These are phyloP conservation scores for Arthroderma uncinatum DNA, from an alignment of 2,329 filamentous ascomycete species.

Conservation along the genomic window DNA sequence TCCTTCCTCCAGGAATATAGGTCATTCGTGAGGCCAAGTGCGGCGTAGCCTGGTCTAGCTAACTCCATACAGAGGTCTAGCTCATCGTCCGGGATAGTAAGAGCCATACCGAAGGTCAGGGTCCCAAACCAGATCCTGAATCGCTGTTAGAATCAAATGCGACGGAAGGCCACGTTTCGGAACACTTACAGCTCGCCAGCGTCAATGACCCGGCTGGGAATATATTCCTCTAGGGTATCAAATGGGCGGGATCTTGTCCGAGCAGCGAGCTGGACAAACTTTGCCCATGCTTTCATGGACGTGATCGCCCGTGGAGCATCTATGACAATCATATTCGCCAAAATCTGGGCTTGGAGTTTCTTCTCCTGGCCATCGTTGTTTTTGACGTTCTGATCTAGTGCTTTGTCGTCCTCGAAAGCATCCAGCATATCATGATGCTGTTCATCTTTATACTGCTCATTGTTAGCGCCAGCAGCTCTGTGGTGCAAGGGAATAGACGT, in stretches of 20 bases:
- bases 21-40: constrained; percentile 30
- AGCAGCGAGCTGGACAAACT: constrained; percentile 16
- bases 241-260: constrained; percentile 14
- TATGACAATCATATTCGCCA: constrained; percentile 22
- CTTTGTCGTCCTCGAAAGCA: constrained; percentile 12
- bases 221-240: constrained; percentile 20
- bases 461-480: not conserved
- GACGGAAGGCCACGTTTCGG: not conserved
- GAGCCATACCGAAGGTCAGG: constrained; percentile 29
- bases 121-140: constrained; percentile 27
- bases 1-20: constrained; percentile 33
- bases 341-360: constrained; percentile 16
- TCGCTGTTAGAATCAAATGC: not conserved
- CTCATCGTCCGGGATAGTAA: constrained; percentile 31
- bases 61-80: constrained; percentile 22
- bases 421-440: not conserved
- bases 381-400: constrained; percentile 10
- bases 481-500: not conserved
- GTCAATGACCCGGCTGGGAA: constrained; percentile 21
- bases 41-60: constrained; percentile 21
- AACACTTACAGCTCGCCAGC: constrained; percentile 20
- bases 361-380: constrained; percentile 16
- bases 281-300: constrained; percentile 22
- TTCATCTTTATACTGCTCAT: constrained; percentile 10
- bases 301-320: constrained; percentile 18